These are phyloP conservation scores for Ascomycota sp. DNA, from an alignment of 2,329 filamentous ascomycete species.

Conservation along the genomic window DNA sequence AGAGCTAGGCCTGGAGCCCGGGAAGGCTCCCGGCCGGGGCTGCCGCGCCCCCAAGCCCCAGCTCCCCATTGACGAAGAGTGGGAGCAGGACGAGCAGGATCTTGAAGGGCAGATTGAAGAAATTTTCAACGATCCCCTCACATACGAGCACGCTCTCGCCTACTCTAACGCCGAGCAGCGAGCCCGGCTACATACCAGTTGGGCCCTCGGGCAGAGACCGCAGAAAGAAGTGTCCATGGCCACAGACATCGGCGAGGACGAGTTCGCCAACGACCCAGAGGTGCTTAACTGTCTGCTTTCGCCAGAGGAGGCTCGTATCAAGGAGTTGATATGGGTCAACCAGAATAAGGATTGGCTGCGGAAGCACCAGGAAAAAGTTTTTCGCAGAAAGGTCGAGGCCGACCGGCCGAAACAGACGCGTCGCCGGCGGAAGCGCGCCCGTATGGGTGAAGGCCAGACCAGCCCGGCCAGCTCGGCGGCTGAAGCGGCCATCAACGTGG, in stretches of 20 bases:
- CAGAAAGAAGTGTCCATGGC: constrained; percentile 32
- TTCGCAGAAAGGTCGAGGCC: constrained; percentile 47
- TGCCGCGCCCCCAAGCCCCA: constrained; percentile 16
- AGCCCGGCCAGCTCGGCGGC: constrained; percentile 46
- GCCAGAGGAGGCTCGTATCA: constrained; percentile 55
- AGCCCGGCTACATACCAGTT: constrained; percentile 30
- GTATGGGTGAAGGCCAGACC: constrained; percentile 44
- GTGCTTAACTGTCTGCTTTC: constrained; percentile 61
- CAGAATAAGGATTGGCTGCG: constrained; percentile 89
- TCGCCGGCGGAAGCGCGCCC: constrained; percentile 30
- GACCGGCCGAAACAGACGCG: constrained; percentile 36
- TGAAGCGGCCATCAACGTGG: constrained; percentile 46
- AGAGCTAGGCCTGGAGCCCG: constrained; percentile 5
- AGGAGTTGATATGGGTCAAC: constrained; percentile 86
- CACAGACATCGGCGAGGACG: constrained; percentile 51
- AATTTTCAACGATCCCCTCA: constrained; percentile 43
- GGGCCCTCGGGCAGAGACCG: constrained; percentile 27
- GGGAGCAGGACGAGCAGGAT: constrained; percentile 40
- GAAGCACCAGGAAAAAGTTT: constrained; percentile 63
- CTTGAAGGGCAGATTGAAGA: constrained; percentile 52
- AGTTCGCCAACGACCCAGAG: constrained; percentile 80
- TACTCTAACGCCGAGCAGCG: constrained; percentile 37
- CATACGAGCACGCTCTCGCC: constrained; percentile 31
- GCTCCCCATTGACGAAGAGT: constrained; percentile 39
- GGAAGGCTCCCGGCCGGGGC: constrained; percentile 5